Conservation (phyloP, 2,329 filamentous ascomycete species). For the Cladorrhinum sp. region DNA sequence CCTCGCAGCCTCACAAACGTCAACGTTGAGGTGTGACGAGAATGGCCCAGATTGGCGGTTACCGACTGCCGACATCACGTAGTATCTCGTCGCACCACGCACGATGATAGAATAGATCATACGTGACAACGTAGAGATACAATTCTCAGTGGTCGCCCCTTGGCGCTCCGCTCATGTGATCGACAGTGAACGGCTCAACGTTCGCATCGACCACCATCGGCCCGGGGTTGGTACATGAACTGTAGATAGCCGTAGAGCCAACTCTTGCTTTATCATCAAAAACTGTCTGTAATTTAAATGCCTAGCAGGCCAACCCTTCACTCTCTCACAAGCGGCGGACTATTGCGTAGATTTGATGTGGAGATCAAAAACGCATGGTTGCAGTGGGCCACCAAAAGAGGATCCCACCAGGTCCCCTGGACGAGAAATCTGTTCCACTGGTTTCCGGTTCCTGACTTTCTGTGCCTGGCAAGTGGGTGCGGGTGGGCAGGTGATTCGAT, state of each 20-base stretch:
- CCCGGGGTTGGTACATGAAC: not conserved
- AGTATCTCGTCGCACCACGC: not conserved
- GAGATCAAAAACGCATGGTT: constrained; percentile 5
- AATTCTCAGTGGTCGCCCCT: constrained; percentile 4
- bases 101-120: not conserved
- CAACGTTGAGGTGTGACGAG: not conserved
- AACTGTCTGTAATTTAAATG: constrained; percentile 2
- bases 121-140: not conserved
- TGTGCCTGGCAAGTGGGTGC: not conserved
- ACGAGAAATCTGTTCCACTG: not conserved
- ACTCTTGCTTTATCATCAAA: not conserved
- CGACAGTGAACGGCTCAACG: constrained; percentile 13
- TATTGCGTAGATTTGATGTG: not conserved
- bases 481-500: constrained; percentile 1
- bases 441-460: not conserved
- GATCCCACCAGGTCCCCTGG: not conserved
- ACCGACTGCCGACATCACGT: not conserved
- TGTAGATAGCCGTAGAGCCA: not conserved
- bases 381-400: not conserved
- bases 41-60: not conserved
- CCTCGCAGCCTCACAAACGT: not conserved
- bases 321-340: constrained; percentile 2
- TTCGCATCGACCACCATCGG: constrained; percentile 9
- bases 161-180: constrained; percentile 20
- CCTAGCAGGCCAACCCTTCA: not conserved